A percentile compares a stretch with the other conserved stretches of the same genome.
Conservation (phyloP, 495 filamentous ascomycete genomes). For the Penicillium parvum region DNA sequence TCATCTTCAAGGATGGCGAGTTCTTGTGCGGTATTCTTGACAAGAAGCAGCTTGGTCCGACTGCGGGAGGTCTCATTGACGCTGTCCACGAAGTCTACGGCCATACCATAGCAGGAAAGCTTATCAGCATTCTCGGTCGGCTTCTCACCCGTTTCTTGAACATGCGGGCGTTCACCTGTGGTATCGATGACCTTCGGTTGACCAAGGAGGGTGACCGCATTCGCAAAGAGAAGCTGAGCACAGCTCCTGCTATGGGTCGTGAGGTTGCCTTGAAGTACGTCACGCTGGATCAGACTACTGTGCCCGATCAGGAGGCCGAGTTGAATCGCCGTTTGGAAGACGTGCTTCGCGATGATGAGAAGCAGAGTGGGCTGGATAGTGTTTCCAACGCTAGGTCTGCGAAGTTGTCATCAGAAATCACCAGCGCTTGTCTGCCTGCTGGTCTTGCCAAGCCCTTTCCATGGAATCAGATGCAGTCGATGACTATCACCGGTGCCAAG, state of each 20-base stretch:
- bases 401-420: slow-evolving; percentile 74
- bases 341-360: slow-evolving; percentile 82
- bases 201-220: slow-evolving; percentile 73
- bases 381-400: slow-evolving; percentile 71
- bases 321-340: slow-evolving; percentile 77
- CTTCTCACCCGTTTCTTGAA: slow-evolving; percentile 84
- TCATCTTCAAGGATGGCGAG: slow-evolving; percentile 82
- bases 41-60: slow-evolving; percentile 91
- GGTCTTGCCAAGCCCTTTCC: slow-evolving; percentile 91
- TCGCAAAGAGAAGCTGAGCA: slow-evolving; percentile 64
- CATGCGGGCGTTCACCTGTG: slow-evolving; percentile 93
- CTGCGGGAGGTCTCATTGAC: slow-evolving; percentile 82
- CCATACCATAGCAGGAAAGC: slow-evolving; percentile 73
- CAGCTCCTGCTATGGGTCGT: slow-evolving; percentile 68
- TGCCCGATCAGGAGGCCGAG: slow-evolving; percentile 58
- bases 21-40: slow-evolving; percentile 89
- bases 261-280: slow-evolving; percentile 89
- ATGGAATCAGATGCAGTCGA: slow-evolving; percentile 96
- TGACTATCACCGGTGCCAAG: slow-evolving; percentile 97
- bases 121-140: slow-evolving; percentile 84
- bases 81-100: slow-evolving; percentile 92
- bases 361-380: slow-evolving; percentile 81
- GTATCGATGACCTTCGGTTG: slow-evolving; percentile 90
- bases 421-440: slow-evolving; percentile 67
- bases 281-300: slow-evolving; percentile 63